phyloP scores from a whole-genome alignment of 495 filamentous ascomycete genomes.

The Podospora anserina region DNA sequence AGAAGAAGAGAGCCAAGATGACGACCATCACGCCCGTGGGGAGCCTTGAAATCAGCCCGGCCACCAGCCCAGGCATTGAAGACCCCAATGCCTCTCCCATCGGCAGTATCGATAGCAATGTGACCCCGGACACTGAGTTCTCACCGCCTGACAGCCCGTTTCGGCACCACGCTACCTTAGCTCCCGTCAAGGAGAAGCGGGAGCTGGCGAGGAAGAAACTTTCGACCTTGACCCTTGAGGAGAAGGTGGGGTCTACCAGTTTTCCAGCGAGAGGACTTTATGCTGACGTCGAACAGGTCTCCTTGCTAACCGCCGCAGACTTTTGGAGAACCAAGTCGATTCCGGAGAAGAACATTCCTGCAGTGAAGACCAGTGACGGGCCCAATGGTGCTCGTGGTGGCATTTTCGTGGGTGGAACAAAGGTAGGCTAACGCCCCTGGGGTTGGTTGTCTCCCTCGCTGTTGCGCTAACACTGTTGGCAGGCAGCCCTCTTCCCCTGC shows the following conservation, averaged over 20 bases:
- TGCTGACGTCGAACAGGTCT: slow-evolving; percentile 46
- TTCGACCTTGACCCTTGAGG: slow-evolving; percentile 48
- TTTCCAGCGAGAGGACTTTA: neutral
- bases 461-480: slow-evolving; percentile 41
- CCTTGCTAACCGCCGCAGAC: slow-evolving; percentile 62
- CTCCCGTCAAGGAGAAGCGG: slow-evolving; percentile 31
- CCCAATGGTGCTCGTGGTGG: slow-evolving; percentile 77
- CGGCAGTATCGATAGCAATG: slow-evolving; percentile 42
- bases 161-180: slow-evolving; percentile 23
- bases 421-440: slow-evolving; percentile 35
- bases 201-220: slow-evolving; percentile 41
- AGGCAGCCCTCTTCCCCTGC: slow-evolving; percentile 71
- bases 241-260: slow-evolving; percentile 44
- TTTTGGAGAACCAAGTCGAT: slow-evolving; percentile 76
- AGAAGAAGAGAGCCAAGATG: slow-evolving; percentile 15
- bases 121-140: slow-evolving; percentile 49
- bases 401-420: slow-evolving; percentile 61
- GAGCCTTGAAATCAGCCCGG: slow-evolving; percentile 24
- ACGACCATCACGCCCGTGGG: slow-evolving; percentile 22
- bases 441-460: slow-evolving; percentile 25
- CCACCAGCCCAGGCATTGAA: slow-evolving; percentile 22
- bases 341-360: slow-evolving; percentile 64
- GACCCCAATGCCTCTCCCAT: slow-evolving; percentile 41
- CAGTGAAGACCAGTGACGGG: slow-evolving; percentile 71
- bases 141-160: slow-evolving; percentile 49